Evolutionary conservation across 2,329 filamentous ascomycete species (phyloP).

Genomic region (Aspergillus ochraceus): DNA sequence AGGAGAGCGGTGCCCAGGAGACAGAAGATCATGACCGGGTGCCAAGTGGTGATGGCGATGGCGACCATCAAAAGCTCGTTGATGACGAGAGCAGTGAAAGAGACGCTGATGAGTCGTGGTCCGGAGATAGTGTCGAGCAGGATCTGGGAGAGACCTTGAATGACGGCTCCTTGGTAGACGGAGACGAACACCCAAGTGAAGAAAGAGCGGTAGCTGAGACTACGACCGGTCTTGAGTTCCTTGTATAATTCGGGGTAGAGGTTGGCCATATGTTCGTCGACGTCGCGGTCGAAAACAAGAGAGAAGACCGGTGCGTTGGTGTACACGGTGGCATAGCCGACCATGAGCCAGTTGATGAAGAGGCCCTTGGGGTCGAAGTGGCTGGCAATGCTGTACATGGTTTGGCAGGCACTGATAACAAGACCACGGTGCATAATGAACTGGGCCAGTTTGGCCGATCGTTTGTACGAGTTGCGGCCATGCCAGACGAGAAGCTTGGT

Average conservation of each 20-base stretch:
- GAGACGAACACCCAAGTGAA: conserved; percentile 96
- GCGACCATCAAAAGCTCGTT: conserved; percentile 98
- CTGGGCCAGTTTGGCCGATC: conserved; percentile 90
- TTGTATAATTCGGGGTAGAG: conserved; percentile 97
- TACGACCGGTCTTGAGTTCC: conserved; percentile 85
- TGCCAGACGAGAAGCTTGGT: conserved; percentile 99
- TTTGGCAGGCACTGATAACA: conserved; percentile 94
- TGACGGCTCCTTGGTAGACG: conserved; percentile 91
- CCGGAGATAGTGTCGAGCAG: conserved; percentile 71
- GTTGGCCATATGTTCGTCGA: conserved; percentile 89
- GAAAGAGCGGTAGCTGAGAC: conserved; percentile 88
- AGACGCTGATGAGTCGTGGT: conserved; percentile 79
- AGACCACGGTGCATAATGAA: conserved; percentile 97
- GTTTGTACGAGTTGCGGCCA: conserved; percentile 94
- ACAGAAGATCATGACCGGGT: conserved; percentile 82
- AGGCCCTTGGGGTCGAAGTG: conserved; percentile 91
- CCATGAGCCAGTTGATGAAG: conserved; percentile 95
- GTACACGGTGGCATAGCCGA: conserved; percentile 95
- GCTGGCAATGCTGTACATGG: conserved; percentile 92
- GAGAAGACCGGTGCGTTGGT: conserved; percentile 92
- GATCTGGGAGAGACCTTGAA: conserved; percentile 90
- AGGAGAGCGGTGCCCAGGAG: conserved; percentile 79
- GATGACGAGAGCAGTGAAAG: conserved; percentile 85
- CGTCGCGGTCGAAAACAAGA: conserved; percentile 89
- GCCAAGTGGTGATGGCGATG: conserved; percentile 95